A percentile compares a stretch with the other conserved stretches of the same genome.
phyloP scores from a whole-genome alignment of 2,329 filamentous ascomycete species.

The Stylonectria norvegica region DNA sequence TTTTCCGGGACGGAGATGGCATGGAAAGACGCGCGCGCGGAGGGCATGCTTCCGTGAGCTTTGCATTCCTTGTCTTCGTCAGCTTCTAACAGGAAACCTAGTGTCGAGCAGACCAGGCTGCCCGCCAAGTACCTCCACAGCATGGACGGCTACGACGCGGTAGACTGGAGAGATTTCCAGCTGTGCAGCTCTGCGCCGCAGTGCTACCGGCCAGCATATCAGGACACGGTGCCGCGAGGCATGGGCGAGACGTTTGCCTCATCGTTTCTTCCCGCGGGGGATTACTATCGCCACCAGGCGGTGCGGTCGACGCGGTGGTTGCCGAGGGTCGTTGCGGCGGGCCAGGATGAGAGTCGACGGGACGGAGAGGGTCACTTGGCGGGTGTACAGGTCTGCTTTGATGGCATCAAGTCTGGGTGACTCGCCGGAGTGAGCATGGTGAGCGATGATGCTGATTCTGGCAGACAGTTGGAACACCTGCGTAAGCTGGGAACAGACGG shows the following conservation, averaged over 20 bases:
- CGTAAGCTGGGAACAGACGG: no score
- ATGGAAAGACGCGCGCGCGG: no score
- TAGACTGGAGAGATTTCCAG: background rate
- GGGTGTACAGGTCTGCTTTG: background rate
- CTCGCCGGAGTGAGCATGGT: no score
- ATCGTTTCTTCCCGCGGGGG: constrained; percentile 3
- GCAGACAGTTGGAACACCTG: no score
- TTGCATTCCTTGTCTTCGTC: no score
- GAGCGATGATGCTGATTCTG: no score
- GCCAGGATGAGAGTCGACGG: background rate
- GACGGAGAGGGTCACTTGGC: background rate
- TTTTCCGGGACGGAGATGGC: no score
- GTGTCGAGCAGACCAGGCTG: no score
- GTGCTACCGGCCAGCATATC: constrained; percentile 9
- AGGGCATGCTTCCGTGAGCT: no score
- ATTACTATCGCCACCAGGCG: constrained; percentile 6
- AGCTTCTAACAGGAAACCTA: no score
- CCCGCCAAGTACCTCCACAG: constrained; percentile 6
- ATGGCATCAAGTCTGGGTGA: background rate
- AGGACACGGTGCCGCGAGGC: constrained; percentile 5
- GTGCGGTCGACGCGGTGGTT: no score
- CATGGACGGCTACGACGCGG: background rate
- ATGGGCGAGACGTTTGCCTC: constrained; percentile 4
- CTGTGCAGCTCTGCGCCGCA: constrained; percentile 2
- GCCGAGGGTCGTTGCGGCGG: no score